Base-by-base conservation (phyloP, 768 basidiomycete genomes). In the Mrakia frigida region DNA sequence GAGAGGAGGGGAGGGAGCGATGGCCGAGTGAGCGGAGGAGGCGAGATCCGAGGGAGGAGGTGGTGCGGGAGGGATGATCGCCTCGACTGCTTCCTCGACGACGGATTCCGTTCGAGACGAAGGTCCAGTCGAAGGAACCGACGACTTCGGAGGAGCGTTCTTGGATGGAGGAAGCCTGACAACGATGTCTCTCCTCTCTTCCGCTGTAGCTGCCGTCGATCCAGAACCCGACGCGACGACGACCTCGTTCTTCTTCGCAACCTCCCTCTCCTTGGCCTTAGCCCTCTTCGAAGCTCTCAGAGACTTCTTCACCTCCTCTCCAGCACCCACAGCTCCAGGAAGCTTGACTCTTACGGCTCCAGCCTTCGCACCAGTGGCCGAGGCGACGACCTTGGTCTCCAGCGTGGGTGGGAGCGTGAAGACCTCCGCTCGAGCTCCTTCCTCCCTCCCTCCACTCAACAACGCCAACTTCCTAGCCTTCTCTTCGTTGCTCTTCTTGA, bases 301-400 rank as follows among this genome's bases (percentile, higher is more conserved):
- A 11, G 56, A 5, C 72, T 73, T 73, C 71, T 73, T 63, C n/a
- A 63, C 35, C 33, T 63, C 61, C 61, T 63, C 61, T 21, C 61
- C 61, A 21, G 18, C 28, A 13, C 61, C 61, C 11, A 37, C 31
- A 16, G 18, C 33, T 18, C 61, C 61, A 63, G 61, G 61, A n/a
- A 63, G 61, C 61, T 63, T 63, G 28, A 63, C 61, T 25, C 61
- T n/a, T 10, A 63, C 61, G 1, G 61, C 61, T 33, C 61, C 61
- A 63, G 31, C 28, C 31, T 37, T 63, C 61, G 61, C 5, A 11
- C 61, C 31, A n/a, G 61, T 33, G 2, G 33, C 61, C 6, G 31
- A 35, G 1, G 61, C 16, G 21, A 63, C 61, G 31, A 37, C 61
- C 31, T 63, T 63, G 4, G 60, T 33, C 60, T 63, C 35, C 16